Evolutionary conservation across 305 asterid species (phyloP).

Genomic region (Fraxinus baroniana): DNA sequence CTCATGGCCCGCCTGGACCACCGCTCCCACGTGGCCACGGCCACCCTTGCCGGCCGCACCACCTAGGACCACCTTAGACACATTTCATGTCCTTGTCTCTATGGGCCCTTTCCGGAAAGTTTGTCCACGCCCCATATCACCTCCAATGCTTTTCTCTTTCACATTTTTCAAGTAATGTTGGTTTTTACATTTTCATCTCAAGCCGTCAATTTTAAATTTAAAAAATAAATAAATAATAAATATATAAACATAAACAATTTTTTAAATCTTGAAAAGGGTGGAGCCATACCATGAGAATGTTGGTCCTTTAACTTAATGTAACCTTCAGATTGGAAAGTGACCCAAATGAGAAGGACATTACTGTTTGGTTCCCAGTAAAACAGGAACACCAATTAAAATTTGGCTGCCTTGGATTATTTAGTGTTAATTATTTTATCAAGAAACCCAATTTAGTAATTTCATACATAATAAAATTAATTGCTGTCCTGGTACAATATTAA

Average conservation of each 20-base stretch:
- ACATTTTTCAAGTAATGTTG: not conserved
- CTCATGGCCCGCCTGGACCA: conserved; percentile 52
- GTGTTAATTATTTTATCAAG: conserved; percentile 19
- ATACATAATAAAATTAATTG: conserved; percentile 19
- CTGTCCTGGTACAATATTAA: not conserved
- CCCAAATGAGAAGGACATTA: conserved; percentile 60
- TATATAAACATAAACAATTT: not conserved
- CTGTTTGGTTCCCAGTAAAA: not conserved
- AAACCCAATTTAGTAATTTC: conserved; percentile 24
- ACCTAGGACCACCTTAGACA: conserved; percentile 54
- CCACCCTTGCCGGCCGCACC: conserved; percentile 64
- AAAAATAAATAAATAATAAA: not conserved
- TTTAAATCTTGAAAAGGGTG: conserved; percentile 24
- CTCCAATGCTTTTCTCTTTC: conserved; percentile 27
- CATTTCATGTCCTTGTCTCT: conserved; percentile 48
- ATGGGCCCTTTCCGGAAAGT: conserved; percentile 41
- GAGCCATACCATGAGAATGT: conserved; percentile 76
- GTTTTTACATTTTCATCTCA: conserved; percentile 1
- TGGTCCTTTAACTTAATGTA: conserved; percentile 58
- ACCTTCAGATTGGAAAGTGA: conserved; percentile 68
- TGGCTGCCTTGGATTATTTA: conserved; percentile 19
- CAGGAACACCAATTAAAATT: not conserved
- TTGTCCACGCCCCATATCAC: conserved; percentile 30
- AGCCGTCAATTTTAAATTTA: conserved; percentile 14
- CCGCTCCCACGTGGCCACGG: conserved; percentile 67